Base-by-base conservation (phyloP, 768 basidiomycete genomes). In the Collybia sordida region DNA sequence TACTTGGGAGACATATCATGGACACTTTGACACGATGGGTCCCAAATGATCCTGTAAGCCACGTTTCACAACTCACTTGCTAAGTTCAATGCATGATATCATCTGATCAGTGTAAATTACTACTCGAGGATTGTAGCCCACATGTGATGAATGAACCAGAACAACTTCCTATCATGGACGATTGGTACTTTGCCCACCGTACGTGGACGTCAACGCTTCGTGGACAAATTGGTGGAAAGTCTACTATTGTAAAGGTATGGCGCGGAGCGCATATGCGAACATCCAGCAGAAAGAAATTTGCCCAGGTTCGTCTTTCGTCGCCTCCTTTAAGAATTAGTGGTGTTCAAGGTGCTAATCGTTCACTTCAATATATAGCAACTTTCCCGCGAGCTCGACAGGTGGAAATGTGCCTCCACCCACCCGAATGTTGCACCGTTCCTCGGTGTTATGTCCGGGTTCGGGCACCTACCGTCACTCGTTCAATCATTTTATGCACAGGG, bases 341-440 rank as follows among this genome's bases (percentile, higher is more conserved):
- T n/a, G n/a, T n/a, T n/a, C n/a, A n/a, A n/a, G n/a, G n/a, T n/a
- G n/a, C n/a, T n/a, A n/a, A n/a, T n/a, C n/a, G n/a, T n/a, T n/a
- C n/a, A n/a, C n/a, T n/a, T n/a, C n/a, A n/a, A 14, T 41, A 3
- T 15, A 15, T 18, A 57, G 56, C 18, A 25, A 31, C 51, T 63
- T n/a, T 24, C 8, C 24, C 42, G 27, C 22, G 48, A 48, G 21
- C 52, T 63, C 24, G 47, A 54, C 23, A 42, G 49, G 9, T 63
- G 62, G 62, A 52, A 50, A 35, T 45, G 50, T 11, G 58, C 48
- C 11, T 45, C 47, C 0, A 42, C 44, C 4, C 60, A 60, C 27
- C 50, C 42, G 3, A 59, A 62, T 37, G 47, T 64, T 35, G 49
- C 36, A 5, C 44, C 52, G 2, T 60, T 59, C 34, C 25, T 48